Conservation (phyloP, 495 filamentous ascomycete genomes). For the Penicillium macrosclerotiorum region DNA sequence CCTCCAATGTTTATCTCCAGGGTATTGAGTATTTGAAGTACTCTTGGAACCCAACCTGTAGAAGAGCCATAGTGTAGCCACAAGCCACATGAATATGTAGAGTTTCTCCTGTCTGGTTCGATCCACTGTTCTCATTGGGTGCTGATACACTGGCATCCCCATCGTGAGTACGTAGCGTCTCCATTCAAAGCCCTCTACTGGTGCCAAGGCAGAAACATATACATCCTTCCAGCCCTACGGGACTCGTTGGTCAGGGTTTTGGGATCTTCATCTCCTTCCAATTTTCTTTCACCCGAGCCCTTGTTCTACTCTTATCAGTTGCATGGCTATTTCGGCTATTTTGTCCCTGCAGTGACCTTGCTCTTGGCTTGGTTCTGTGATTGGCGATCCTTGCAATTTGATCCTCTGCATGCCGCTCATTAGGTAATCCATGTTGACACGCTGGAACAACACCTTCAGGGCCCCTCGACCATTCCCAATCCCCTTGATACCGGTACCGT, state of each 20-base stretch:
- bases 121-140: background rate
- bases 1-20: conserved; percentile 2
- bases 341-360: too few relatives aligned
- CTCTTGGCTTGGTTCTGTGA: too few relatives aligned
- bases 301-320: background rate
- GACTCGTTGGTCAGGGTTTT: too few relatives aligned
- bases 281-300: too few relatives aligned
- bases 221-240: background rate
- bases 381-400: background rate
- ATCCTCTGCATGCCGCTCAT: background rate
- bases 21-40: background rate
- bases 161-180: background rate
- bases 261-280: too few relatives aligned
- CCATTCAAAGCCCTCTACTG: background rate
- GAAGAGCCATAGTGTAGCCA: background rate
- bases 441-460: conserved; percentile 11
- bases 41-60: too few relatives aligned
- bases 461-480: conserved; percentile 6
- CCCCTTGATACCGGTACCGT: conserved; percentile 12
- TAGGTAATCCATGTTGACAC: conserved; percentile 20
- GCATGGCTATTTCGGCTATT: too few relatives aligned
- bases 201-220: background rate
- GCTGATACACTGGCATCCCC: background rate
- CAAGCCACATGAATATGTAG: background rate
- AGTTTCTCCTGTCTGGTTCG: background rate